Evolutionary conservation across 75 land plant genomes (phyloP).

Genomic region (Gnetum montanum): DNA sequence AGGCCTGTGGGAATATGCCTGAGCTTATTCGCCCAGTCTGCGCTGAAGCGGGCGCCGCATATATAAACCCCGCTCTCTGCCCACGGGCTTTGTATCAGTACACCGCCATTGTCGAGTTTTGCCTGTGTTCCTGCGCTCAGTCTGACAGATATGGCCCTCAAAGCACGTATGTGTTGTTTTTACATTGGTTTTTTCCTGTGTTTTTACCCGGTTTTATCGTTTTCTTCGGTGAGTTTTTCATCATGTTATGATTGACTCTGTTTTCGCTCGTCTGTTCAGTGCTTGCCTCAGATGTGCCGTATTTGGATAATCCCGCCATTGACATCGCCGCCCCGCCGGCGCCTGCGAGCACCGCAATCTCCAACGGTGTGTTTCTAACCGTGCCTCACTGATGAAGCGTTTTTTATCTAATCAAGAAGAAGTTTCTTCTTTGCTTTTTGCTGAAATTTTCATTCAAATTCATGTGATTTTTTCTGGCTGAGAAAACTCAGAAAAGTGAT

Average conservation of each 20-base stretch:
- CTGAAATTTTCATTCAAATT: background rate
- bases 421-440: background rate
- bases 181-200: background rate
- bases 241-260: background rate
- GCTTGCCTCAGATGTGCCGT: slow-evolving; percentile 52
- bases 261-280: slow-evolving; percentile 16
- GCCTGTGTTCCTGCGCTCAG: background rate
- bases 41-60: background rate
- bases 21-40: background rate
- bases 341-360: background rate
- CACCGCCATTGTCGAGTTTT: background rate
- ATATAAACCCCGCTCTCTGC: background rate
- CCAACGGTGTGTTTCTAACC: background rate
- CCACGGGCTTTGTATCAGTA: no score
- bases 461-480: background rate
- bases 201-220: background rate
- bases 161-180: background rate
- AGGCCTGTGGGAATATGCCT: background rate
- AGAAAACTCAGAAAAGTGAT: no score
- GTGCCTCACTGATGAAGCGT: background rate
- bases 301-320: no score
- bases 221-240: background rate
- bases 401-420: background rate
- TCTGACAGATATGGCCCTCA: background rate
- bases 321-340: slow-evolving; percentile 33